These are phyloP conservation scores for Flaveria trinervia DNA, from an alignment of 129 eudicot genomes.

Conservation along the genomic window DNA sequence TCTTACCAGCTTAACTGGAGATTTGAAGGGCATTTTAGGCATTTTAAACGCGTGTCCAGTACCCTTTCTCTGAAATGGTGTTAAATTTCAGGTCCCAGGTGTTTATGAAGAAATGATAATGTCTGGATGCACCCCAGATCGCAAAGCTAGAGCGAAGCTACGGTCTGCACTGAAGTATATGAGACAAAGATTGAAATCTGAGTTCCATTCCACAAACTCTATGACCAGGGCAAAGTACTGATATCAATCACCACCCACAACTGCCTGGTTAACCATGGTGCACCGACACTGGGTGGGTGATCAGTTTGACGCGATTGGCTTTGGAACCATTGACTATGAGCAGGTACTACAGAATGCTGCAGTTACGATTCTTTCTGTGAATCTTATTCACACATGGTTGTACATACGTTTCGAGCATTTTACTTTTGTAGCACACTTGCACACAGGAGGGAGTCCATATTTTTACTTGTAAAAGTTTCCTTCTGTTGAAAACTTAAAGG, in stretches of 20 bases:
- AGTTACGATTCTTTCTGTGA: neutral
- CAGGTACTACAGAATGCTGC: conserved; percentile 25
- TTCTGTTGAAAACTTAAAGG: neutral
- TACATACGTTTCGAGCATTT: too few species aligned
- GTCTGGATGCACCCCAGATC: conserved; percentile 89
- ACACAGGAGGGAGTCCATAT: conserved; percentile 12
- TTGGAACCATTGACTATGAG: neutral
- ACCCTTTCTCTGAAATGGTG: neutral
- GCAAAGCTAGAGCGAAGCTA: conserved; percentile 92
- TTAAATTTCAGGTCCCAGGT: conserved; percentile 73
- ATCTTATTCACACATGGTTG: too few species aligned
- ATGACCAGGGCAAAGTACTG: conserved; percentile 20
- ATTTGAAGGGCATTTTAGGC: conserved; percentile 14
- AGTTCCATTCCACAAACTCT: conserved; percentile 24
- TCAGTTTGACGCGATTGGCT: neutral
- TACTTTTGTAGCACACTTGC: conserved; percentile 29
- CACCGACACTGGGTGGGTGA: conserved; percentile 4
- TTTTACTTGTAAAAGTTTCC: conserved; percentile 5
- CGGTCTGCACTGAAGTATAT: conserved; percentile 91
- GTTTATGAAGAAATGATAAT: conserved; percentile 93
- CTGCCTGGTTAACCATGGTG: conserved; percentile 10
- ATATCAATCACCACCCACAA: conserved; percentile 20
- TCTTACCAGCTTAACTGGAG: neutral
- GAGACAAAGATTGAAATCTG: conserved; percentile 61
- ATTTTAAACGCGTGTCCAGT: neutral